These are phyloP conservation scores for Termitomyces sp. DNA, from an alignment of 768 basidiomycete genomes.

Conservation along the genomic window DNA sequence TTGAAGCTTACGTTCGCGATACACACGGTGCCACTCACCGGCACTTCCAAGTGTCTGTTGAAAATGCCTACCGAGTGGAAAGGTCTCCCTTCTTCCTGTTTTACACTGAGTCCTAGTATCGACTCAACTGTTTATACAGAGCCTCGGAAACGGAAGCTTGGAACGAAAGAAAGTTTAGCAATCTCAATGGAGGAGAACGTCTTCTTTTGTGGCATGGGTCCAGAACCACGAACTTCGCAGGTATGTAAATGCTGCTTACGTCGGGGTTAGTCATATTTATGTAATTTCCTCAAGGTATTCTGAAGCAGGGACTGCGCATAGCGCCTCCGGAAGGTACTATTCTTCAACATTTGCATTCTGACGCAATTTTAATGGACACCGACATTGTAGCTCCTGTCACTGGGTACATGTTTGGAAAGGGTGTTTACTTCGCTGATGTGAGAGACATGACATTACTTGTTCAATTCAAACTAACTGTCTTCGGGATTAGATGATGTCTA, in stretches of 20 bases:
- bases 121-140: slow-evolving; percentile 11
- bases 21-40: slow-evolving; percentile 56
- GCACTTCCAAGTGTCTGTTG: slow-evolving; percentile 39
- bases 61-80: slow-evolving; percentile 53
- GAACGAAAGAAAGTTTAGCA: slow-evolving; percentile 42
- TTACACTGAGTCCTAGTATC: not conserved
- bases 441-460: slow-evolving; percentile 15
- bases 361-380: not conserved
- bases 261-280: not conserved
- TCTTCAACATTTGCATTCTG: not conserved
- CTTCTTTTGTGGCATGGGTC: slow-evolving; percentile 65
- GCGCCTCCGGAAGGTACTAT: slow-evolving; percentile 57
- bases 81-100: slow-evolving; percentile 27
- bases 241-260: slow-evolving; percentile 20
- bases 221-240: slow-evolving; percentile 60
- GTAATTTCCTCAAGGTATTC: slow-evolving; percentile 36
- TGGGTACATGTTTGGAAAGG: slow-evolving; percentile 68
- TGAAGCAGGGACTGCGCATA: slow-evolving; percentile 61
- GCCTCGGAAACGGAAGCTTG: slow-evolving; percentile 32
- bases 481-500: slow-evolving; percentile 55
- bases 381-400: slow-evolving; percentile 41
- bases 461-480: slow-evolving; percentile 4
- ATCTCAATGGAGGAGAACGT: slow-evolving; percentile 44
- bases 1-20: slow-evolving; percentile 47
- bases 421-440: slow-evolving; percentile 63